Conservation (phyloP, 148 eudicot species). For the Silene latifolia region DNA sequence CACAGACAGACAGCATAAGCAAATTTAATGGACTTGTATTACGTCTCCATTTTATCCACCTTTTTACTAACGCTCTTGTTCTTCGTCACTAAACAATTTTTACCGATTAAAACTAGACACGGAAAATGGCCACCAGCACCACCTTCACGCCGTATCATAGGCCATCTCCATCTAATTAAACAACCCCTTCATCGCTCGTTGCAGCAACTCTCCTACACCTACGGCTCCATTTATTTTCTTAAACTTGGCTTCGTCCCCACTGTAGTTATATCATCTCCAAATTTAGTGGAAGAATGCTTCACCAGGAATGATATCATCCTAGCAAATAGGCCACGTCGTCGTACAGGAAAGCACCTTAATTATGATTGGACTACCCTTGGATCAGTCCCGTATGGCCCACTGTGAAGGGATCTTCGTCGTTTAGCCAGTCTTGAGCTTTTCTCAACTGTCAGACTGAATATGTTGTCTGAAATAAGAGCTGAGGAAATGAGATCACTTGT, state of each 20-base stretch:
- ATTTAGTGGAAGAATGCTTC: constrained; percentile 29
- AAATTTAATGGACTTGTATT: too few relatives aligned
- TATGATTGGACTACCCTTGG: constrained; percentile 21
- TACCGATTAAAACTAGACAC: neutral
- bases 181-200: constrained; percentile 26
- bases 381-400: constrained; percentile 26
- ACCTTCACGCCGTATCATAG: constrained; percentile 22
- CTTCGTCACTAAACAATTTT: neutral
- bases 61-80: neutral
- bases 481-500: constrained; percentile 31
- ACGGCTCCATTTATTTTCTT: constrained; percentile 24
- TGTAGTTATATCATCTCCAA: constrained; percentile 26
- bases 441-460: constrained; percentile 13
- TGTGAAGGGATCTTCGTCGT: constrained; percentile 31
- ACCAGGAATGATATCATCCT: constrained; percentile 27
- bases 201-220: constrained; percentile 12
- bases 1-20: too few relatives aligned
- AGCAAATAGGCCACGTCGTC: constrained; percentile 26
- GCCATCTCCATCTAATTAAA: constrained; percentile 30
- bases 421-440: constrained; percentile 22
- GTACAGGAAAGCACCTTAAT: constrained; percentile 23
- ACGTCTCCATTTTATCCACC: neutral
- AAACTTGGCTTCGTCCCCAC: constrained; percentile 19
- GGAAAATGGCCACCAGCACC: constrained; percentile 25
- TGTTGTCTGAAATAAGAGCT: constrained; percentile 14